Percentiles rank a stretch among this genome's conserved stretches.
phyloP scores from a whole-genome alignment of 805 yeast species.

The Myxozyma lipomycoides region DNA sequence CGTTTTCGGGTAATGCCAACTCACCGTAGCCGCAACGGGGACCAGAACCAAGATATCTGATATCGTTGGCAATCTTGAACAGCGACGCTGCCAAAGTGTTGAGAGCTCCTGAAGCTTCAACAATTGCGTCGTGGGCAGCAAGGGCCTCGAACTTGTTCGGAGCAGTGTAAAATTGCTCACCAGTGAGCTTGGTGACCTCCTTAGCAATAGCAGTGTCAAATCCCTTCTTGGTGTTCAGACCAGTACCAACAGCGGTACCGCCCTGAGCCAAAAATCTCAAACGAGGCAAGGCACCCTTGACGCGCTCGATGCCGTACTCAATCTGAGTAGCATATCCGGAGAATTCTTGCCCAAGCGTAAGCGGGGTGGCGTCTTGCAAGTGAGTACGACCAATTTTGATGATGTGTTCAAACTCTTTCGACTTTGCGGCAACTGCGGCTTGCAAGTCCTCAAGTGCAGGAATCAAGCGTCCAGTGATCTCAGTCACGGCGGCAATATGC shows the following conservation, averaged over 20 bases:
- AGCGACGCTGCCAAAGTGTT: slow-evolving; percentile 92
- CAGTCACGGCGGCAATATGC: slow-evolving; percentile 98
- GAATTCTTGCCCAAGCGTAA: slow-evolving; percentile 97
- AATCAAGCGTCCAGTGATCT: slow-evolving; percentile 66
- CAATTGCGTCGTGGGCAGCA: slow-evolving; percentile 98
- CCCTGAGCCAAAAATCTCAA: slow-evolving; percentile 91
- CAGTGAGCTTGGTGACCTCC: slow-evolving; percentile 80
- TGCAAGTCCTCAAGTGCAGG: slow-evolving; percentile 78
- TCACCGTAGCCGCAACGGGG: slow-evolving; percentile 99
- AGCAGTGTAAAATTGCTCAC: slow-evolving; percentile 85
- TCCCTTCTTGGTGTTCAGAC: slow-evolving; percentile 89
- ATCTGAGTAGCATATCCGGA: slow-evolving; percentile 94
- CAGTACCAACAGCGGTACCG: slow-evolving; percentile 99
- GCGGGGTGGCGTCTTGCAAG: slow-evolving; percentile 97
- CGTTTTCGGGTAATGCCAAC: slow-evolving; percentile 91
- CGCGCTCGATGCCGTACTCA: slow-evolving; percentile 83
- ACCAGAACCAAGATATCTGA: slow-evolving; percentile 96
- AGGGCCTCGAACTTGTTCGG: slow-evolving; percentile 99
- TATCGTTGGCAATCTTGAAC: slow-evolving; percentile 96
- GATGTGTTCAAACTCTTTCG: slow-evolving; percentile 80
- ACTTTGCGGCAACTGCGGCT: slow-evolving; percentile 70
- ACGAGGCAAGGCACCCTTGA: slow-evolving; percentile 70
- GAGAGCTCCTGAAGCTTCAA: slow-evolving; percentile 95
- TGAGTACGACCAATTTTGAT: slow-evolving; percentile 99
- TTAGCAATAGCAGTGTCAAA: slow-evolving; percentile 84